phyloP scores from a whole-genome alignment of 495 filamentous ascomycete species.

The Pseudomonodictys pantanalensis region DNA sequence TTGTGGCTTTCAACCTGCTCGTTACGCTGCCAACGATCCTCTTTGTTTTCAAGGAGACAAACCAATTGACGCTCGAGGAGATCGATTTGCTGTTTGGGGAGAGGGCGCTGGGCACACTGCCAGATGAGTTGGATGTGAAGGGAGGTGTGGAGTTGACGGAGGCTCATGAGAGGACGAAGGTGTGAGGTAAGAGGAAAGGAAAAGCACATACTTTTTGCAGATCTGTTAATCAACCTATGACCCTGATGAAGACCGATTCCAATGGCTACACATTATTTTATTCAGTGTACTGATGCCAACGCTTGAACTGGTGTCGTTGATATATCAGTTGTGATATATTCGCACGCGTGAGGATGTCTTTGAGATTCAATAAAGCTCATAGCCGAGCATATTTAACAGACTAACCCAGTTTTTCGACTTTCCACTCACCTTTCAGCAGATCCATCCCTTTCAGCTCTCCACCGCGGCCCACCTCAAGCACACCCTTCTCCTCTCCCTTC shows the following conservation, averaged over 20 bases:
- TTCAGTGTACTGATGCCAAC: background rate
- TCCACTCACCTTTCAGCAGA: constrained; percentile 21
- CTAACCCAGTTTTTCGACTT: constrained; percentile 18
- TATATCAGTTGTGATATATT: no score
- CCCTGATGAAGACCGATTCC: no score
- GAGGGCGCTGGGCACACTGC: constrained; percentile 46
- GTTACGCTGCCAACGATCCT: constrained; percentile 44
- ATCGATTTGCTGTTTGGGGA: constrained; percentile 57
- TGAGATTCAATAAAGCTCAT: background rate
- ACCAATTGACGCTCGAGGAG: constrained; percentile 54
- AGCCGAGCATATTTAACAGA: background rate
- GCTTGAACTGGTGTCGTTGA: no score
- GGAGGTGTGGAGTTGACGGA: background rate
- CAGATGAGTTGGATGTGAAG: constrained; percentile 38
- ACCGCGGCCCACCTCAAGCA: constrained; percentile 18
- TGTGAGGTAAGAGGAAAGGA: background rate
- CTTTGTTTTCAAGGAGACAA: constrained; percentile 57
- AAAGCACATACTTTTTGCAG: no score
- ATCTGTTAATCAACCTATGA: no score
- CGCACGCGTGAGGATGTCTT: background rate
- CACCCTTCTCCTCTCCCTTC: constrained; percentile 20
- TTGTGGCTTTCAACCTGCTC: constrained; percentile 45
- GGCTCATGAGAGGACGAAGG: background rate
- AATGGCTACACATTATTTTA: no score
- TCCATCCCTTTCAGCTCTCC: constrained; percentile 22